These are phyloP conservation scores for Sordaria brevicollis DNA, from an alignment of 495 filamentous ascomycete genomes.

Conservation along the genomic window DNA sequence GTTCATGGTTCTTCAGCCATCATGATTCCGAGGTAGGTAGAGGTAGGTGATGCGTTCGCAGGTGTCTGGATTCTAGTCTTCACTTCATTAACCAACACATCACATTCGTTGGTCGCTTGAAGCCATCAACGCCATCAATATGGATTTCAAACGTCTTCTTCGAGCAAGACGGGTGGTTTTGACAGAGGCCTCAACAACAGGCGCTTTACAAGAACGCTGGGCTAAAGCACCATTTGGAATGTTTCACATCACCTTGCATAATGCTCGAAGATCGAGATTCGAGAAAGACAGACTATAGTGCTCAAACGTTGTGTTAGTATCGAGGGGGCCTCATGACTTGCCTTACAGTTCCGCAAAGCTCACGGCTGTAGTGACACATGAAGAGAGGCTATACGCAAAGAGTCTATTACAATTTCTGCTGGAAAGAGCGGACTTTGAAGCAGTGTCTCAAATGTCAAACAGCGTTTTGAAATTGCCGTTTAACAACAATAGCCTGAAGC, in stretches of 20 bases:
- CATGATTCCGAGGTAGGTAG: background rate
- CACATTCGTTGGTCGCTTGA: background rate
- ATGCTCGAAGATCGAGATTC: background rate
- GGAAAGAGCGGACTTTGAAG: background rate
- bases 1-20: background rate
- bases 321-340: background rate
- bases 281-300: background rate
- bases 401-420: background rate
- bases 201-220: background rate
- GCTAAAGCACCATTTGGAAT: background rate
- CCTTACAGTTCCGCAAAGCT: background rate
- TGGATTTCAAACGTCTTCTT: background rate
- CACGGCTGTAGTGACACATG: background rate
- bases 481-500: background rate
- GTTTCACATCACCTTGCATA: background rate
- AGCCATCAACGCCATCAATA: background rate
- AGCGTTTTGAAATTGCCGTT: background rate
- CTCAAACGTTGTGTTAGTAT: background rate
- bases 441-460: background rate
- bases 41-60: too few species aligned
- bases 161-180: constrained; percentile 3
- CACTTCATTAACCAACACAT: too few species aligned
- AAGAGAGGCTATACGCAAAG: background rate
- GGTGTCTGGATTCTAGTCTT: too few species aligned
- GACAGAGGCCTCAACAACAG: constrained; percentile 1